phyloP scores from a whole-genome alignment of 2,329 filamentous ascomycete species.

The Alternaria brassicicola region DNA sequence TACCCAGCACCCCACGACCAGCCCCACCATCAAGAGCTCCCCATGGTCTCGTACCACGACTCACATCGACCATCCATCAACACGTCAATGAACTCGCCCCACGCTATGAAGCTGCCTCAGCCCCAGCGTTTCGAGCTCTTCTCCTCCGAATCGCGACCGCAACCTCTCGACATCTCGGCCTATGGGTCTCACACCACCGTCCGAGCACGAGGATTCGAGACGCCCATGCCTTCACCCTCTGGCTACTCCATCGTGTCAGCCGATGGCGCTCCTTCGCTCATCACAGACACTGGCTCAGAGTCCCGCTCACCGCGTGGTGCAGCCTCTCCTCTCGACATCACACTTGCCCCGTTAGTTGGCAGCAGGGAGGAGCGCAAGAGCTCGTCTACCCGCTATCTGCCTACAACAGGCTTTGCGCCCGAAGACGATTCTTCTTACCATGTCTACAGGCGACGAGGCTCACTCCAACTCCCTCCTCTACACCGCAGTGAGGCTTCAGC shows the following conservation, averaged over 20 bases:
- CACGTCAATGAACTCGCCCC: conserved; percentile 34
- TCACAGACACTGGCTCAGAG: conserved; percentile 67
- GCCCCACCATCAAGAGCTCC: conserved; percentile 37
- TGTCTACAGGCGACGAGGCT: conserved; percentile 36
- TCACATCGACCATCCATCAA: conserved; percentile 40
- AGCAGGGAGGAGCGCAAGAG: conserved; percentile 46
- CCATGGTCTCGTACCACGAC: conserved; percentile 34
- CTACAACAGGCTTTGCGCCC: conserved; percentile 46
- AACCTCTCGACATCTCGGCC: conserved; percentile 38
- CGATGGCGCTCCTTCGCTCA: conserved; percentile 69
- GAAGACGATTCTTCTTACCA: conserved; percentile 43
- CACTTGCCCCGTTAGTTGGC: conserved; percentile 45
- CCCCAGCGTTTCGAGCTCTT: conserved; percentile 42
- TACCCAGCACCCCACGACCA: conserved; percentile 33
- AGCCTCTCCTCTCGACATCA: conserved; percentile 55
- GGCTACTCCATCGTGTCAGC: conserved; percentile 68
- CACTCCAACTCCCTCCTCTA: conserved; percentile 45
- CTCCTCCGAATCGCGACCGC: conserved; percentile 39
- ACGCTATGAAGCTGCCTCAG: conserved; percentile 42
- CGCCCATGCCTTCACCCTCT: conserved; percentile 67
- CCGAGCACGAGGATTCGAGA: conserved; percentile 53
- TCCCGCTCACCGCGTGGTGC: conserved; percentile 55
- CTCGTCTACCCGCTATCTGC: conserved; percentile 47
- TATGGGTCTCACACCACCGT: conserved; percentile 29
- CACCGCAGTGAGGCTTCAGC: conserved; percentile 26